Base-by-base conservation (phyloP, 495 filamentous ascomycete species). In the Tetracladium marchalianum region DNA sequence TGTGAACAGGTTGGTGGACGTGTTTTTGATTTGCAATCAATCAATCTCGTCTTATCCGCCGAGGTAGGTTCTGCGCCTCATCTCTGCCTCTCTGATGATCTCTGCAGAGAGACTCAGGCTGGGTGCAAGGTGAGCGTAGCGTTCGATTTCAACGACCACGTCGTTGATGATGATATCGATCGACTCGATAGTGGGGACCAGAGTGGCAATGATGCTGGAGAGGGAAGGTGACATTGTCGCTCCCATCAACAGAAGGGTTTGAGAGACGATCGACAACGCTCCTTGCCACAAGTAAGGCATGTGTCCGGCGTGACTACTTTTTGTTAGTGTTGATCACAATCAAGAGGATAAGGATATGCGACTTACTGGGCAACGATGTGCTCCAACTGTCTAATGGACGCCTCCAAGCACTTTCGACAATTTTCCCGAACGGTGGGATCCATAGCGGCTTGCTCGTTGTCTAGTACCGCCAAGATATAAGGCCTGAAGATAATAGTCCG, bases 281-380 rank as follows among this genome's bases (percentile, higher is more conserved):
- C 85, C 85, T 66, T 88, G 84, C 83, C 84, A 88, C 12, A 89
- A 72, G 64, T 89, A 89, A n/a, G 84, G 85, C 62, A 90, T 81
- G 54, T 89, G 85, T 46, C 85, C 85, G 54, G 83, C 84, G 55
- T 86, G 84, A 67, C 76, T 81, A 60, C 13, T 11, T 12, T 16
- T 10, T 43, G 31, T 48, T 47, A 41, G 39, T 32, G 31, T 35
- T 33, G 33, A 39, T 46, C 13, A 10, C 12, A 22, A 35, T 13
- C n/a, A 10, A 46, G 38, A 33, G 9, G n/a, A n/a, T n/a, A n/a
- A n/a, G 38, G 31, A 1, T 27, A 16, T 36, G 11, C 11, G 46
- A 71, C 75, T 71, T 73, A 80, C 73, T 89, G 85, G 45, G 80
- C 82, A 43, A 75, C 75, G 54, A 89, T 81, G 56, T 87, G 74